Base-by-base conservation (phyloP, 768 basidiomycete species). In the Trametes cinnabarina region DNA sequence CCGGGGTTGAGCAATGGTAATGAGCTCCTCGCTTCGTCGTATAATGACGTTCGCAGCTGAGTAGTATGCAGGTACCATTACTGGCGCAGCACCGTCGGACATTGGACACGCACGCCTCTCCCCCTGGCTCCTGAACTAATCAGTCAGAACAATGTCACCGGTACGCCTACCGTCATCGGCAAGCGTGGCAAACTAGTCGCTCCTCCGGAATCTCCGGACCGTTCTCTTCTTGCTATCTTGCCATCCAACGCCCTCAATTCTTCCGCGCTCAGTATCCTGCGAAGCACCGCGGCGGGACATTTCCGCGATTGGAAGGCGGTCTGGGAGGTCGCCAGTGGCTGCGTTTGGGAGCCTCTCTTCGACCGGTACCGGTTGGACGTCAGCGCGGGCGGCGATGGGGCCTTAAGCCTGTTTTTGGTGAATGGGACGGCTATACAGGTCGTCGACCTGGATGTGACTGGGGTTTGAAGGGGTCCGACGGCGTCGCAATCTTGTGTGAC, bases 111-210 rank as follows among this genome's bases (percentile, higher is more conserved):
- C 10, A 72, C 67, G 4, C 48, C 71, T 7, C 62, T 75, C 22
- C 72, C 74, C 4, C 65, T 69, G 15, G 53, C 68, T 1, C 39
- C 62, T 11, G 62, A 58, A 28, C 63, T 68, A 2, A 56, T 49
- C n/a, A 66, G 67, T 48, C 43, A 55, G 15, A 71, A 73, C 58
- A 75, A 74, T 66, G 66, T 74, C 42, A 75, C 74, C 5, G 64
- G 59, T 26, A 73, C 72, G 12, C 72, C 72, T 1, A 74, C 72
- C 3, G 70, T 72, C 34, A 74, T 71, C 60, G 74, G 74, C 32
- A 75, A 76, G 55, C 70, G 73, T 55, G 74, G 73, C 28, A 75
- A 74, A 58, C 64, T 74, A 37, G 70, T 66, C 42, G 59, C 64
- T 2, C 62, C 58, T 14, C 63, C 59, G 19, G 40, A 35, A 41